Conservation (phyloP, 495 filamentous ascomycete species). For the Barbatosphaeria neglecta region DNA sequence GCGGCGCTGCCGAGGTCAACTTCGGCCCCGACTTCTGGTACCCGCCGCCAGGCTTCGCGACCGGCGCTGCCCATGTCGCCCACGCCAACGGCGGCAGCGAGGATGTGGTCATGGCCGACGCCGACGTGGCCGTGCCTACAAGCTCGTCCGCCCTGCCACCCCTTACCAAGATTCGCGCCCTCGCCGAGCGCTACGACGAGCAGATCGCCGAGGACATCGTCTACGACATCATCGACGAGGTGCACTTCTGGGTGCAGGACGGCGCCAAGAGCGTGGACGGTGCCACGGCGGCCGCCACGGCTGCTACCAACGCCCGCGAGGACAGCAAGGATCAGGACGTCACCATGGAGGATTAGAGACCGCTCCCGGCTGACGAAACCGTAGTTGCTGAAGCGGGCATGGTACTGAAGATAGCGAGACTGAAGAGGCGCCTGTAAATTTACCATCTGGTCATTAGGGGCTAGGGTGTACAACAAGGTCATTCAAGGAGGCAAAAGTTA, state of each 20-base stretch:
- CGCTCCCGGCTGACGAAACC: too few species aligned
- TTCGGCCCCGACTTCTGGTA: conserved; percentile 87
- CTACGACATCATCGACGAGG: conserved; percentile 86
- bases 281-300: conserved; percentile 25
- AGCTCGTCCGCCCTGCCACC: neutral
- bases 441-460: too few species aligned
- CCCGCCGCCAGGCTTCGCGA: conserved; percentile 49
- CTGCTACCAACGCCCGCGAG: conserved; percentile 27
- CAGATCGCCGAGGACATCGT: conserved; percentile 92
- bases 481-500: too few species aligned
- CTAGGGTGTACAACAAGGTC: too few species aligned
- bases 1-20: conserved; percentile 82
- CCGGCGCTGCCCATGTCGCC: conserved; percentile 39
- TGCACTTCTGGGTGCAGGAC: conserved; percentile 66
- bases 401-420: too few species aligned
- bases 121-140: conserved; percentile 2
- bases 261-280: conserved; percentile 36
- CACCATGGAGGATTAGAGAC: conserved; percentile 8
- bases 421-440: too few species aligned
- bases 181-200: conserved; percentile 78
- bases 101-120: conserved; percentile 41
- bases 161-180: conserved; percentile 34
- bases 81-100: conserved; percentile 21
- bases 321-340: conserved; percentile 57
- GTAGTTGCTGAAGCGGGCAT: too few species aligned